Base-by-base conservation (phyloP, 306 rosid species). In the Cicer judaicum region DNA sequence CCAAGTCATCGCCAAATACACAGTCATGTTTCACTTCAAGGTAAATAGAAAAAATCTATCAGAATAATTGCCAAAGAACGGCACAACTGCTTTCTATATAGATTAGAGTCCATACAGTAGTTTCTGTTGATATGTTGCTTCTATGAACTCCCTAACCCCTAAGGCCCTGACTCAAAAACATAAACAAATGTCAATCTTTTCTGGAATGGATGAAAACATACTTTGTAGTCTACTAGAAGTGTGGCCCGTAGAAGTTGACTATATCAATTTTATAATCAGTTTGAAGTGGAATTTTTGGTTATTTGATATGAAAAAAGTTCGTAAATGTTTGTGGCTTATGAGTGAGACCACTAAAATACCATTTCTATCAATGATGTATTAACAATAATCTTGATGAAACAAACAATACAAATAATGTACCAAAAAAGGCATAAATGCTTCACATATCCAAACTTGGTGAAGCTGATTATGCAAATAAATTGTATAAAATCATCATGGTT, bases 1-100 rank as follows among this genome's bases (percentile, higher is more conserved):
- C 99, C 79, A 95, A 85, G 87, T 95, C 99, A 39, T 88, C 98
- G 29, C 98, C 99, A 68, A 95, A 95, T 24, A 95, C 90, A 64
- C 99, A 95, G 78, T 95, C 99, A 74, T 85, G 92, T 84, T 95
- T 95, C 78, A 95, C 99, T 94, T 88, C 78, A 78, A 66, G 73
- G 75, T 24, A 60, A 55, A 48, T 8, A 60, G 72, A 78, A 76
- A 73, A 88, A 73, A 88, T 82, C 80, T 73, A 60, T 70, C 46
- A 75, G 73, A 78, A 67, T 46, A 65, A 66, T 52, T 21, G 47
- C 39, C 44, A 60, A 46, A 19, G 55, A 66, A 52, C 56, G 73
- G 67, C 21, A 42, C 42, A 12, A 68, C 64, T 52, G 13, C 61
- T 68, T 13, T 10, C 38, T 10, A 46, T 69, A 42, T 59, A 54